Evolutionary conservation across 2,329 filamentous ascomycete genomes (phyloP).

Genomic region (Pseudogymnoascus sp.): DNA sequence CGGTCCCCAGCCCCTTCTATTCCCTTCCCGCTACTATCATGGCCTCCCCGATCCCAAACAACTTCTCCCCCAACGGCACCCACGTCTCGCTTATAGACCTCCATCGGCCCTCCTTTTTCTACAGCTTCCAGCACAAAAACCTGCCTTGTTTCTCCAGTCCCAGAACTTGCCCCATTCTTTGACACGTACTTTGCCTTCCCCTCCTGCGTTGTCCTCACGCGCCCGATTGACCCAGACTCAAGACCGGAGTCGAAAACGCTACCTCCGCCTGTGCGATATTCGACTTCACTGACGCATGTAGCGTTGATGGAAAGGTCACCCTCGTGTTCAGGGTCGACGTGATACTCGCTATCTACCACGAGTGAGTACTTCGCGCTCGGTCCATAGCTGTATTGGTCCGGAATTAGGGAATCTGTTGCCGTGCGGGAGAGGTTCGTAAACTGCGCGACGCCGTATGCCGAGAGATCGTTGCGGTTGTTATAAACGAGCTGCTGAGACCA

Average conservation of each 20-base stretch:
- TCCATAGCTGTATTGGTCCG: constrained; percentile 23
- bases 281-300: constrained; percentile 32
- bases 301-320: constrained; percentile 39
- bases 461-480: constrained; percentile 46
- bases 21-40: constrained; percentile 16
- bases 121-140: constrained; percentile 16
- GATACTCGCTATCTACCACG: constrained; percentile 44
- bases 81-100: constrained; percentile 51
- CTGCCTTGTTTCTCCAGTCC: constrained; percentile 31
- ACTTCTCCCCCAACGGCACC: constrained; percentile 45
- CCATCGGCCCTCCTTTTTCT: constrained; percentile 13
- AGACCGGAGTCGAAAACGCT: constrained; percentile 31
- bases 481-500: constrained; percentile 55
- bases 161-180: constrained; percentile 20
- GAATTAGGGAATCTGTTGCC: constrained; percentile 34
- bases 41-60: constrained; percentile 36
- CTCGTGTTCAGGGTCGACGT: constrained; percentile 34
- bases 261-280: background rate
- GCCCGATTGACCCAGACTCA: constrained; percentile 32
- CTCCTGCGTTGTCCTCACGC: constrained; percentile 44
- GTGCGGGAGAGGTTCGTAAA: constrained; percentile 40
- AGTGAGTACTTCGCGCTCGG: constrained; percentile 52
- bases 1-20: constrained; percentile 4
- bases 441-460: constrained; percentile 46
- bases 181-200: constrained; percentile 49